Evolutionary conservation across 352 stramenopile species (phyloP).

Genomic region (Globisporangium uncinulatum): DNA sequence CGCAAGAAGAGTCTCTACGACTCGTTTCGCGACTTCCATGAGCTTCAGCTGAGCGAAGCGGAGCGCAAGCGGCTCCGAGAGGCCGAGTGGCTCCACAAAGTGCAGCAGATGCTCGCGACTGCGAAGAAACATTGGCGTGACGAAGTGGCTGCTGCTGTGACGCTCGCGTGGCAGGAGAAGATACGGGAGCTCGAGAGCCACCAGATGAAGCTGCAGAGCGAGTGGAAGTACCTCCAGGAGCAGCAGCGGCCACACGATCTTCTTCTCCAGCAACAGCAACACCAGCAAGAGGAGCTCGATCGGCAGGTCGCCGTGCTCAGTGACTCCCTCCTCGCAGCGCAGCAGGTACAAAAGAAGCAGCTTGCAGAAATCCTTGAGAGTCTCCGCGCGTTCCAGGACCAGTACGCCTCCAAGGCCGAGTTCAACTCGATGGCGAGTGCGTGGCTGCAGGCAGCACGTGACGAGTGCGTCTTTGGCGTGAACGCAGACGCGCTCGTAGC

Average conservation of each 20-base stretch:
- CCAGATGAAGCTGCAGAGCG: slow-evolving; percentile 10
- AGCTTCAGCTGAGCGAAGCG: slow-evolving; percentile 33
- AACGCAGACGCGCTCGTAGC: slow-evolving; percentile 22
- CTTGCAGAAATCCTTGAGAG: slow-evolving; percentile 10
- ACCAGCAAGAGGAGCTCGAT: slow-evolving; percentile 24
- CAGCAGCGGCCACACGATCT: slow-evolving; percentile 13
- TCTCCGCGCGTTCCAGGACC: slow-evolving; percentile 16
- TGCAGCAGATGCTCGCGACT: slow-evolving; percentile 35
- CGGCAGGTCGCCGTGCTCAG: slow-evolving; percentile 17
- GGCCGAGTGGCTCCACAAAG: slow-evolving; percentile 29
- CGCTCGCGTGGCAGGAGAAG: slow-evolving; percentile 8
- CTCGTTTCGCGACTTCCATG: slow-evolving; percentile 44
- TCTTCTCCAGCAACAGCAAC: slow-evolving; percentile 9
- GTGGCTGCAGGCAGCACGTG: slow-evolving; percentile 41
- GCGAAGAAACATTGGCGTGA: slow-evolving; percentile 14
- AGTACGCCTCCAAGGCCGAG: slow-evolving; percentile 20
- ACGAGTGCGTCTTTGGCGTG: slow-evolving; percentile 53
- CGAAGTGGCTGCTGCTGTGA: background rate
- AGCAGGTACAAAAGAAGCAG: slow-evolving; percentile 28
- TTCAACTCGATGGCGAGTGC: slow-evolving; percentile 19
- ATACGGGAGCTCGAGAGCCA: slow-evolving; percentile 9
- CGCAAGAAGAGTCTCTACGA: slow-evolving; percentile 35
- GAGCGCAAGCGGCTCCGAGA: slow-evolving; percentile 21
- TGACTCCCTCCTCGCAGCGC: slow-evolving; percentile 16
- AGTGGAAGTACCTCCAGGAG: slow-evolving; percentile 15